These are phyloP conservation scores for Penicillium freii DNA, from an alignment of 2,329 filamentous ascomycete genomes.

Conservation along the genomic window DNA sequence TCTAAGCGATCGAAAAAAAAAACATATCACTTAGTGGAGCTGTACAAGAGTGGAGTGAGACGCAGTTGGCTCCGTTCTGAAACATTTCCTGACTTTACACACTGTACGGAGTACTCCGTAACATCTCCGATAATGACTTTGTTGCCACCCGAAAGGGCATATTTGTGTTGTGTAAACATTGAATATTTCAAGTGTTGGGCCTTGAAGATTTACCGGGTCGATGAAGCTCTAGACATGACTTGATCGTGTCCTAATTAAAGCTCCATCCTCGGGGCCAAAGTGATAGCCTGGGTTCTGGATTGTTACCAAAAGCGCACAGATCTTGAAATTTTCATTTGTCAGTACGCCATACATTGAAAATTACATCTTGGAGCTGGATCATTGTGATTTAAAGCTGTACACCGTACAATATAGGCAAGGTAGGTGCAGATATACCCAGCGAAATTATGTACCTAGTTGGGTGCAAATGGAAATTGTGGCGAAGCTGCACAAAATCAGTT, in stretches of 20 bases:
- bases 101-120: background rate
- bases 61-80: conserved; percentile 6
- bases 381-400: conserved; percentile 1
- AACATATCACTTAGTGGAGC: conserved; percentile 2
- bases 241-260: conserved; percentile 1
- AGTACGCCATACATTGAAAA: background rate
- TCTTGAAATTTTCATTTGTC: background rate
- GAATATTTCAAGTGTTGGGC: too few species aligned
- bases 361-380: background rate
- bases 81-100: conserved; percentile 10
- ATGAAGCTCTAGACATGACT: conserved; percentile 5
- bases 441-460: background rate
- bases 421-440: background rate
- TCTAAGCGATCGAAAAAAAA: conserved; percentile 1
- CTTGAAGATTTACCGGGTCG: background rate
- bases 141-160: background rate
- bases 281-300: background rate
- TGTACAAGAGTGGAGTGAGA: conserved; percentile 3
- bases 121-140: background rate
- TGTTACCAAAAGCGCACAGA: conserved; percentile 1
- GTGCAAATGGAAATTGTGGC: background rate
- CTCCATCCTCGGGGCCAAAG: background rate
- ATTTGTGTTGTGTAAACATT: background rate
- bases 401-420: conserved; percentile 1
- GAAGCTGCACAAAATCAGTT: background rate